These are phyloP conservation scores for Heterobasidion parviporum DNA, from an alignment of 1,284 basidiomycete genomes.

Conservation along the genomic window DNA sequence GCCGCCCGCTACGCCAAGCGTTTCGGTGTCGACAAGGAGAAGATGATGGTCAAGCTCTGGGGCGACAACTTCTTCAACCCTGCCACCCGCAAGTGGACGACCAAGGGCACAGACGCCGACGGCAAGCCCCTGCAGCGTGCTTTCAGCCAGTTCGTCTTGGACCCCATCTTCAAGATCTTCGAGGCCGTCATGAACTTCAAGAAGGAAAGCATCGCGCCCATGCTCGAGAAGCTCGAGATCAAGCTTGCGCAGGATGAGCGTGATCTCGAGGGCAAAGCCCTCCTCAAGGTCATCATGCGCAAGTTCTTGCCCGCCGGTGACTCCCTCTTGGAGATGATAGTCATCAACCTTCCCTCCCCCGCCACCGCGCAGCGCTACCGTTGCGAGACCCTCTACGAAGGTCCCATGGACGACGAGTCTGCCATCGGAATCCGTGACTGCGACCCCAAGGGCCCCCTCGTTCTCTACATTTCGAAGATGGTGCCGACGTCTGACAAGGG, in stretches of 20 bases:
- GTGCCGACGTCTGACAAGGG: conserved; percentile 99
- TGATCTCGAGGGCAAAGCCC: conserved; percentile 93
- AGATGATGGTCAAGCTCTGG: conserved; percentile 98
- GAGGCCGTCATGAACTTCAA: conserved; percentile 99
- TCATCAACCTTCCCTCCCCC: conserved; percentile 97
- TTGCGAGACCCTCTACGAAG: conserved; percentile 99
- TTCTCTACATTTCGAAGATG: conserved; percentile 99
- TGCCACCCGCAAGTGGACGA: conserved; percentile 95
- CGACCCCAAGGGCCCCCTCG: conserved; percentile 94
- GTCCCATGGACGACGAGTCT: conserved; percentile 99
- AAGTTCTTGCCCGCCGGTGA: conserved; percentile 99
- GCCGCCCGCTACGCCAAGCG: conserved; percentile 95
- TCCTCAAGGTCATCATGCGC: conserved; percentile 98
- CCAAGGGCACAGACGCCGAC: conserved; percentile 69
- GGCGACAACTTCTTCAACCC: conserved; percentile 99
- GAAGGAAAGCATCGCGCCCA: conserved; percentile 81
- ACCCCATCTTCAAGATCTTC: conserved; percentile 99
- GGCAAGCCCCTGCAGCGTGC: conserved; percentile 89
- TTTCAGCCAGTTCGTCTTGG: conserved; percentile 95
- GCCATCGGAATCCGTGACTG: conserved; percentile 99
- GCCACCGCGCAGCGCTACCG: conserved; percentile 97
- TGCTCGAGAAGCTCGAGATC: conserved; percentile 97
- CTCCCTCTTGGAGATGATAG: conserved; percentile 99
- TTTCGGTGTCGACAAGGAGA: conserved; percentile 98
- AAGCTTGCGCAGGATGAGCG: conserved; percentile 87